Percentiles rank a stretch among this genome's conserved stretches.
Evolutionary conservation across 2,329 filamentous ascomycete genomes (phyloP).

Genomic region (Colletotrichum liaoningense): DNA sequence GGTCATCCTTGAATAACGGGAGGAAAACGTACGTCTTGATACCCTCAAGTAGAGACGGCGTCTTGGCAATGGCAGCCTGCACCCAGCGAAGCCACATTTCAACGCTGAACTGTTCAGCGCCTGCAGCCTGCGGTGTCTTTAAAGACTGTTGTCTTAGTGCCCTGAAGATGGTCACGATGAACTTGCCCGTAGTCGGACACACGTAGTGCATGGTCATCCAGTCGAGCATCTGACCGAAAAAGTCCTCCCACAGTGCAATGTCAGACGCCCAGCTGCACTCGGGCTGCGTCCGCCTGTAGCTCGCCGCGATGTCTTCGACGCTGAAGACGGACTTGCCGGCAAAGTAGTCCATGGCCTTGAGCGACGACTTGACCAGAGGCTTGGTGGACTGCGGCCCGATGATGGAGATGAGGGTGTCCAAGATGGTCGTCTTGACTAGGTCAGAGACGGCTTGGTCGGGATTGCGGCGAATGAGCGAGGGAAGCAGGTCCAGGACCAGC

Average conservation of each 20-base stretch:
- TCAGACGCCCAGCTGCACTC: constrained; percentile 39
- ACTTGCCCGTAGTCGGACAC: constrained; percentile 70
- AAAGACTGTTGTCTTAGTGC: constrained; percentile 51
- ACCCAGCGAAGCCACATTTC: constrained; percentile 68
- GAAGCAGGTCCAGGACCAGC: constrained; percentile 69
- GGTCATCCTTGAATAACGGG: constrained; percentile 70
- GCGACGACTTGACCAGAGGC: constrained; percentile 75
- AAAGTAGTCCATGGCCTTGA: constrained; percentile 75
- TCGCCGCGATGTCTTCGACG: constrained; percentile 56
- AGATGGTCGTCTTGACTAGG: constrained; percentile 56
- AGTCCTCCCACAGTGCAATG: constrained; percentile 59
- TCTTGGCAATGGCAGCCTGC: constrained; percentile 58
- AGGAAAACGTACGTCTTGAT: constrained; percentile 74
- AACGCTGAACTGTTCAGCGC: constrained; percentile 47
- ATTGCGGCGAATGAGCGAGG: constrained; percentile 62
- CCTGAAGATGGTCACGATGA: constrained; percentile 68
- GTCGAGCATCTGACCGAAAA: constrained; percentile 60
- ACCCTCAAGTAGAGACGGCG: constrained; percentile 67
- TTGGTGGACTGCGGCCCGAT: constrained; percentile 70
- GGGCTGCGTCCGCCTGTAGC: constrained; percentile 51
- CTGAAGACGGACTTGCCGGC: constrained; percentile 69
- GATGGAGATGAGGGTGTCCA: constrained; percentile 67
- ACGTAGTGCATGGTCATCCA: constrained; percentile 70
- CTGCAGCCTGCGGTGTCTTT: constrained; percentile 30
- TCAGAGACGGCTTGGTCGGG: constrained; percentile 52